Evolutionary conservation across 78 protist genomes (phyloP), one percentile per base, ranked within the genome.

Genomic region (Dictyostelium citrinum): DNA sequence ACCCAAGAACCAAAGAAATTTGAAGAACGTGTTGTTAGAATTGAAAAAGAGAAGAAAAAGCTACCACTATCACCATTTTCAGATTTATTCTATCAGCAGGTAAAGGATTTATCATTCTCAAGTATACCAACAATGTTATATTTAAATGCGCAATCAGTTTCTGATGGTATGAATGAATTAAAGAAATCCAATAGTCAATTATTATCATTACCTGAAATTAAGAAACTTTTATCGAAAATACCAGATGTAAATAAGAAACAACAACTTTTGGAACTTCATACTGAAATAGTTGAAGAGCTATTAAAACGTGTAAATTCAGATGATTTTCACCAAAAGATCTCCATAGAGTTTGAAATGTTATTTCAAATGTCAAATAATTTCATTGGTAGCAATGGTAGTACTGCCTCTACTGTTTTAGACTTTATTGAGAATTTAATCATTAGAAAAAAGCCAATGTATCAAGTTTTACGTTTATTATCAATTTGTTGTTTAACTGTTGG

Each of bases 391-490:
- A 55, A 55, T 55, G 64, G 64, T 4, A 55, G 20, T 20, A 55
- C 64, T 4, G 64, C 64, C 0, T 20, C 64, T 5, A 20, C 64
- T 0, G 64, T 55, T 20, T 55, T 77, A 27, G 82, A 77, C 5
- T 45, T n/a, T 29, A 77, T 77, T 5, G 60, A 77, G 55, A 45
- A 45, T 45, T 27, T 45, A 45, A 77, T 77, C n/a, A 46, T 77
- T 77, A 77, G 82, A 77, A 77, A 45, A 37, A 77, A 77, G 46
- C 82, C 82, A 46, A 77, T 77, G 58, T 46, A 11, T n/a, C 82
- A 77, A 29, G 39, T 77, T 8, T 45, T 77, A 39, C 45, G 82
- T 37, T 29, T 77, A 45, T 5, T 77, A 10, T 77, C 67, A 14
- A 77, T 77, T 14, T 77, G 49, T 77, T 77, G 82, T 46, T 27